Evolutionary conservation across 345 rosid genomes (phyloP).

Genomic region (Ceriops decandra): DNA sequence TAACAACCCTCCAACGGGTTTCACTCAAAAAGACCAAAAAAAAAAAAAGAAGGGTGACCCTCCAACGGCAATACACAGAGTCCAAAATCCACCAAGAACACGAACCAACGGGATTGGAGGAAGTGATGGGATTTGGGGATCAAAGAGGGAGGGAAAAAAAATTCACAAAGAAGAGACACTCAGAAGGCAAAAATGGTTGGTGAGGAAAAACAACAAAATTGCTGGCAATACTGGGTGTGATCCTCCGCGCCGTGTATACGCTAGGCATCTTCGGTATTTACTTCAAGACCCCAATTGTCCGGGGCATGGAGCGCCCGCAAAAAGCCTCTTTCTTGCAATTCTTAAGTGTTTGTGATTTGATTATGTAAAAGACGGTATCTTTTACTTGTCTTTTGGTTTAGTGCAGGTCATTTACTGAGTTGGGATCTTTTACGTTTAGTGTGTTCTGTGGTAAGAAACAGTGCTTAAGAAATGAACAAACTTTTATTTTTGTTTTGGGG

Average conservation of each 20-base stretch:
- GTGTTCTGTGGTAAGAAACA: conserved; percentile 14
- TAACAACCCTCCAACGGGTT: background rate
- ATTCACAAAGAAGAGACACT: conserved; percentile 17
- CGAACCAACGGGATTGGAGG: conserved; percentile 27
- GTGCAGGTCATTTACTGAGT: no score
- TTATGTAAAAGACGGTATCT: background rate
- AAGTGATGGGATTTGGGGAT: conserved; percentile 58
- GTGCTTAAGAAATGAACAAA: no score
- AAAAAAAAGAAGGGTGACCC: background rate
- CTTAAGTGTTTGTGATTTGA: conserved; percentile 5
- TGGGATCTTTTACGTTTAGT: conserved; percentile 15
- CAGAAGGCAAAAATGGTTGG: conserved; percentile 46
- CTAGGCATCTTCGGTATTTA: conserved; percentile 81
- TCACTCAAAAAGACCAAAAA: no score
- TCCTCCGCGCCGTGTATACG: conserved; percentile 76
- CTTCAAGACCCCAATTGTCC: conserved; percentile 82
- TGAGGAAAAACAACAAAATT: conserved; percentile 43
- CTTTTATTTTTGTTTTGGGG: no score
- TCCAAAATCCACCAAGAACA: background rate
- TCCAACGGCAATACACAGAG: background rate
- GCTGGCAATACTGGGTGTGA: conserved; percentile 60
- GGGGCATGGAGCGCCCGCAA: conserved; percentile 82
- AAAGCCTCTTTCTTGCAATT: conserved; percentile 41
- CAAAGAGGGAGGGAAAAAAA: conserved; percentile 9
- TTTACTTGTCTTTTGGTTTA: no score